These are phyloP conservation scores for Wallacemonas sp. DNA, from an alignment of 208 protist genomes.

Conservation along the genomic window DNA sequence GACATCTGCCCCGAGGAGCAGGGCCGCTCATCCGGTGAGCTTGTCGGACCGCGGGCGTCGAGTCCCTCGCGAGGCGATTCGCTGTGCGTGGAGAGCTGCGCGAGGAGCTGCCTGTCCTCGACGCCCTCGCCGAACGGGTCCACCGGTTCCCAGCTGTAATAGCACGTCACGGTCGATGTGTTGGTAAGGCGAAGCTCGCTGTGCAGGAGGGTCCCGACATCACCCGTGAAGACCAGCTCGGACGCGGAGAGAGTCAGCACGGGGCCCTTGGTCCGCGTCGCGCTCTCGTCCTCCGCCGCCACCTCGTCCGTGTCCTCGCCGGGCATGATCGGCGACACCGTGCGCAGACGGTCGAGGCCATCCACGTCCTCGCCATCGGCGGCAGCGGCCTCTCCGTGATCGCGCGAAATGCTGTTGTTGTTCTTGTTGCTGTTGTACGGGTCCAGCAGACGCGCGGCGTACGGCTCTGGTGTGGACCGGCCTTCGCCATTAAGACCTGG, in stretches of 20 bases:
- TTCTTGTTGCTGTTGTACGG: not conserved
- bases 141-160: constrained; percentile 75
- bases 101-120: constrained; percentile 1
- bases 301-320: not conserved
- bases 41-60: too few relatives aligned
- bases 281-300: not conserved
- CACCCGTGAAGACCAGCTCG: constrained; percentile 49
- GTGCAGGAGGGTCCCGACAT: constrained; percentile 63
- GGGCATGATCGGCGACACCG: too few relatives aligned
- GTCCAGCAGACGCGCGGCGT: constrained; percentile 1
- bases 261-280: constrained; percentile 16
- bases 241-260: constrained; percentile 61
- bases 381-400: too few relatives aligned
- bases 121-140: constrained; percentile 38
- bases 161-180: constrained; percentile 69
- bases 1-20: not conserved
- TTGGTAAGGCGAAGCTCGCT: constrained; percentile 57
- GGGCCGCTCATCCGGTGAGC: not conserved
- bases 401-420: too few relatives aligned
- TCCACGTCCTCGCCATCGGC: too few relatives aligned
- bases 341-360: too few relatives aligned
- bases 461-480: not conserved
- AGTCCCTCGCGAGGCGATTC: not conserved
- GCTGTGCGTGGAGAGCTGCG: not conserved
- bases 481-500: not conserved